Conservation (phyloP, 2,329 filamentous ascomycete genomes). For the Xylaria sp. region DNA sequence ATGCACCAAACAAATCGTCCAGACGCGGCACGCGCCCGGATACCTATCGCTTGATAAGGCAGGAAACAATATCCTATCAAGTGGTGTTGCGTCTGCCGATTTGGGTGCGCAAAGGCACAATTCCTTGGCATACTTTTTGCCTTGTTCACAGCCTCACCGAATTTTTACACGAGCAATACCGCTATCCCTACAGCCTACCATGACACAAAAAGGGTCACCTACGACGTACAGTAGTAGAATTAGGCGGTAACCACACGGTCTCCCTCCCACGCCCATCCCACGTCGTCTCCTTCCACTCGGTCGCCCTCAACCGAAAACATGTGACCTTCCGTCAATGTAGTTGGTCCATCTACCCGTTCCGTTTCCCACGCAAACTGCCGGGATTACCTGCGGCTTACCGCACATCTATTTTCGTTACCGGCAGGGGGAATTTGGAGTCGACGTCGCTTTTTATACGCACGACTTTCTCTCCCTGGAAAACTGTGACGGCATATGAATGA, state of each 20-base stretch:
- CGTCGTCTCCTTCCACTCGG: conserved; percentile 25
- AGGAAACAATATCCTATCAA: conserved; percentile 15
- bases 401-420: conserved; percentile 32
- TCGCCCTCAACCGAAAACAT: conserved; percentile 33
- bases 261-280: conserved; percentile 18
- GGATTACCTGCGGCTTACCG: conserved; percentile 28
- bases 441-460: not conserved
- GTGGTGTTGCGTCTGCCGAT: conserved; percentile 32
- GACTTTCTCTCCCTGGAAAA: not conserved
- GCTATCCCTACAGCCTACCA: not conserved
- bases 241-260: conserved; percentile 6
- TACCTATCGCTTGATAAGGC: conserved; percentile 29
- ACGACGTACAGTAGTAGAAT: not conserved
- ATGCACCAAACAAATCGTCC: conserved; percentile 35
- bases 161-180: conserved; percentile 20
- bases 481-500: conserved; percentile 3
- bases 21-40: conserved; percentile 32
- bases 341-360: conserved; percentile 27
- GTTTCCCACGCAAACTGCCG: conserved; percentile 29
- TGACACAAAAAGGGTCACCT: conserved; percentile 19
- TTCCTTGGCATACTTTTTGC: conserved; percentile 39
- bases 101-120: conserved; percentile 36
- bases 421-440: conserved; percentile 22
- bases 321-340: conserved; percentile 38
- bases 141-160: conserved; percentile 45